Evolutionary conservation across 768 basidiomycete species (phyloP), one percentile per base, ranked within the genome.

Genomic region (Lactarius evosmus): DNA sequence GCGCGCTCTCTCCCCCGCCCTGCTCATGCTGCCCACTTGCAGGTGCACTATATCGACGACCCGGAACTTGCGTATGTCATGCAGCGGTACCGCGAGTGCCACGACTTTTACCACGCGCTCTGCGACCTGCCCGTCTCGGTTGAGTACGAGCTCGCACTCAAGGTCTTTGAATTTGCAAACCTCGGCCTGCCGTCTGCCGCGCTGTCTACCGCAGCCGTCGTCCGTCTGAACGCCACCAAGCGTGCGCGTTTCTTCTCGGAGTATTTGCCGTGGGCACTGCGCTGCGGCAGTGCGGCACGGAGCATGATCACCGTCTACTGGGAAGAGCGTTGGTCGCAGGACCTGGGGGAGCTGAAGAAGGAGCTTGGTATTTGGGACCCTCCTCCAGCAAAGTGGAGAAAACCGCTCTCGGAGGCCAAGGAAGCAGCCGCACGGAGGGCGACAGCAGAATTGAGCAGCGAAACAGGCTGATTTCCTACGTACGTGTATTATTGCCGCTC

Each of bases 11-110:
- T 11, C 33, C 34, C 50, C 27, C 55, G 62, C n/a, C n/a, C 65
- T 53, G 11, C 54, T 60, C 27, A 61, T 22, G 25, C 59, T 65
- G 30, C 40, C 11, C 25, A 9, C 34, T 8, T 62, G 11, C 70
- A 98, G 95, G 95, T 97, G 7, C 91, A 88, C 68, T 98, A 98
- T 71, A 88, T 98, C 61, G 85, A 90, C 71, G 93, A 98, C 71
- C 94, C 95, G 2, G 95, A 97, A 71, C 83, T 97, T 12, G 97
- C 97, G 29, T 98, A 97, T 74, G 91, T 98, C 60, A 93, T 99
- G 90, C 93, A 95, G 69, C 88, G 96, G 56, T 99, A 98, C 74
- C 88, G 96, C 29, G 95, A 99, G 77, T 96, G 91, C 67, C 97
- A 99, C 75, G 96, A 99, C 76, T 89, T 98, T 69, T 97, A 98